phyloP scores from a whole-genome alignment of 208 protist species.

The Leishmania tarentolae region DNA sequence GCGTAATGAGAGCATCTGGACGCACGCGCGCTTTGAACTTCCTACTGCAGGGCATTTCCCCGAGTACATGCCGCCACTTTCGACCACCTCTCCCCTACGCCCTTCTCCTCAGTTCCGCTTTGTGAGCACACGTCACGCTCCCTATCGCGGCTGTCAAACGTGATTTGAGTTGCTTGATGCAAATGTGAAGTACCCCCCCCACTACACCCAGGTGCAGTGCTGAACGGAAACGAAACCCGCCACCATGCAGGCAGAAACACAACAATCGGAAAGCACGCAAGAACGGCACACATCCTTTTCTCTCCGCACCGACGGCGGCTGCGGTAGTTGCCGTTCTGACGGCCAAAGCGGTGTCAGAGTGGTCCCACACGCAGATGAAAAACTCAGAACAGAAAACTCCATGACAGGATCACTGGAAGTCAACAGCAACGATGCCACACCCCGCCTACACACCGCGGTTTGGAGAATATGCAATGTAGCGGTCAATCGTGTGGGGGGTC shows the following conservation, averaged over 20 bases:
- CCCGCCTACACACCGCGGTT: neutral
- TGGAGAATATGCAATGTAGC: constrained; percentile 3
- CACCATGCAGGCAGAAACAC: neutral
- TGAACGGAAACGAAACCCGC: neutral
- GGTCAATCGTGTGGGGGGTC: neutral
- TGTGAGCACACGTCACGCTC: neutral
- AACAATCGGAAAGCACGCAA: neutral
- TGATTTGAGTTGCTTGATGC: neutral
- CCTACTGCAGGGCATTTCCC: neutral
- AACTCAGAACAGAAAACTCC: neutral
- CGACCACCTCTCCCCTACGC: neutral
- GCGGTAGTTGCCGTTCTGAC: neutral
- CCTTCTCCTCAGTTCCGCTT: neutral
- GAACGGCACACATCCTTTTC: neutral
- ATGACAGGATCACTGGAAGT: neutral
- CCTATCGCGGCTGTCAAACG: neutral
- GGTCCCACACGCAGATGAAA: neutral
- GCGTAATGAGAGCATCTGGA: neutral
- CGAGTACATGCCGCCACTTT: neutral
- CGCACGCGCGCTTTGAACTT: neutral
- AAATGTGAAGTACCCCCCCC: neutral
- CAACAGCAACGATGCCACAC: neutral
- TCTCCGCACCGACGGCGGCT: neutral
- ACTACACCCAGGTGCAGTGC: neutral
- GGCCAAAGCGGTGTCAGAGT: neutral